Base-by-base conservation (phyloP, 352 stramenopile genomes). In the Globisporangium heterothallicum region DNA sequence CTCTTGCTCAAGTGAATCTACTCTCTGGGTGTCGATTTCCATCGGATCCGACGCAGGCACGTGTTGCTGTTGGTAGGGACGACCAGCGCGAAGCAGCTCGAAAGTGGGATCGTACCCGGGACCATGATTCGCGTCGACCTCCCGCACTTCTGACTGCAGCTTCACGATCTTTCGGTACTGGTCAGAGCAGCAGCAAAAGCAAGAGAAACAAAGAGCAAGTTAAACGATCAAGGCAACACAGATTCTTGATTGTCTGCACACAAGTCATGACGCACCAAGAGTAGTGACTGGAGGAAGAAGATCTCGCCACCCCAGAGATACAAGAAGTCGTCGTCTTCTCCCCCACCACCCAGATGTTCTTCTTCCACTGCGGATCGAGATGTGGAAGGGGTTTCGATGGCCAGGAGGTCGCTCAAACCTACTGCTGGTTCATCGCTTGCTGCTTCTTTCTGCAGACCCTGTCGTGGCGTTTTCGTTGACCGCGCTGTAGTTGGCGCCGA, bases 281-380 rank as follows among this genome's bases (percentile, higher is more conserved):
- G 40, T 14, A 74, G 49, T 0, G 70, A 64, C 50, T 88, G 64
- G 26, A 88, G 45, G 41, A 89, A 80, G 43, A 76, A 78, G 0
- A 87, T 35, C 44, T 91, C 80, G 14, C 71, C 80, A 42, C 64
- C 76, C 80, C 80, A 88, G 0, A 66, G 58, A 53, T 70, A 84
- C 35, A 86, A 40, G 19, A 74, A 77, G 2, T 76, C 43, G 14
- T 91, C 75, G 30, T 91, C 69, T 13, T 41, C 53, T 9, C 48
- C n/a, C n/a, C n/a, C n/a, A n/a, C n/a, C 58, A 18, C 14, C 24
- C 22, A 24, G 1, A 30, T 19, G 3, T 10, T 40, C 52, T 7
- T 30, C 21, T 21, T 9, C 14, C 22, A 30, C 4, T 21, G 26
- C 42, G 50, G 53, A 42, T 42, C 35, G 5, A n/a, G 40, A 32